Evolutionary conservation across 2,329 filamentous ascomycete species (phyloP), one percentile per base, ranked within the genome.

Genomic region (Microsporum ferrugineum): DNA sequence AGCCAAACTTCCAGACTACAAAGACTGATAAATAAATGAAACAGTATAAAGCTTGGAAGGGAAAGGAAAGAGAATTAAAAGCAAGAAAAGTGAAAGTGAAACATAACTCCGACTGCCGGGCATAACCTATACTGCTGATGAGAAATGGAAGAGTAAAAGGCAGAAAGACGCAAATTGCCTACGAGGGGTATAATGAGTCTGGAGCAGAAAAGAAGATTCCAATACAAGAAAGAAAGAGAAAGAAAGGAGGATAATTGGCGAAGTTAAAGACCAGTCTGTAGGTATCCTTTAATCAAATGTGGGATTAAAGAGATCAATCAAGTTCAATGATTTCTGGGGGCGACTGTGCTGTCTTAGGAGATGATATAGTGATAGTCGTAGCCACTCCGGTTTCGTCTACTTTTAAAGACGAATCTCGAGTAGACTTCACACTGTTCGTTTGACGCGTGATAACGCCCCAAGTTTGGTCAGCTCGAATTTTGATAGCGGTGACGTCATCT

Each of bases 391-490:
- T 14, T 14, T 51, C 38, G 6, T 8, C 6, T 2, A 27, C 59
- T 5, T 10, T n/a, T 33, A 34, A 6, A 8, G 29, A 55, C 29
- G 31, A 7, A 34, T n/a, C 51, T 55, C n/a, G 12, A 31, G 31
- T 12, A 12, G 14, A 17, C 51, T 38, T 55, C 5, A 14, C 31
- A 34, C 36, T n/a, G 17, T 17, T 49, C 58, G 29, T 36, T 45
- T 53, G 45, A 47, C 23, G 34, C 17, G 66, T 65, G 64, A 80
- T 82, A 2, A 81, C 73, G 57, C 76, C 77, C 89, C 88, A 94
- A 1, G 72, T 77, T 0, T 88, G 88, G 70, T 89, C 82, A 0
- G 79, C 74, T 17, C 81, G 76, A 1, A 91, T 80, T 3, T 82
- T 72, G 59, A 92, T 87, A 0, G 83, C 80, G 65, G 84, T 83